These are phyloP conservation scores for Aureobasidium uvarum DNA, from an alignment of 2,329 filamentous ascomycete genomes.

Conservation along the genomic window DNA sequence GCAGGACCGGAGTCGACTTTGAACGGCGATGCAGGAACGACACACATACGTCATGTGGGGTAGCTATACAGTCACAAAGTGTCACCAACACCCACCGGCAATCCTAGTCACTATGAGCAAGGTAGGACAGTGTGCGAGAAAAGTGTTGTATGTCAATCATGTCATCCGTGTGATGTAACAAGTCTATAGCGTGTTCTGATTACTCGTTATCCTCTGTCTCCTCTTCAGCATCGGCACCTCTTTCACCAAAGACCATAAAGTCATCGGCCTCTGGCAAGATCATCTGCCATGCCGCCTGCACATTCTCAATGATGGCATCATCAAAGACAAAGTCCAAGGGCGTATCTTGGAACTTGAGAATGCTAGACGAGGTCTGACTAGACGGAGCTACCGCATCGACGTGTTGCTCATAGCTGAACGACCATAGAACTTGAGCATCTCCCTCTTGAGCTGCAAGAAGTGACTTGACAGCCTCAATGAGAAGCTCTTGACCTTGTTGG, in stretches of 20 bases:
- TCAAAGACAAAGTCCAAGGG: slow-evolving; percentile 70
- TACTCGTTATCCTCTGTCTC: slow-evolving; percentile 44
- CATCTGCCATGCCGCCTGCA: slow-evolving; percentile 67
- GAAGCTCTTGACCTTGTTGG: slow-evolving; percentile 37
- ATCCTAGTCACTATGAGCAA: neutral
- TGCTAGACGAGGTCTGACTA: slow-evolving; percentile 38
- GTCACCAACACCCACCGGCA: neutral
- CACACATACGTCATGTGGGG: slow-evolving; percentile 19
- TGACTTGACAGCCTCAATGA: slow-evolving; percentile 44
- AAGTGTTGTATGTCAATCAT: neutral
- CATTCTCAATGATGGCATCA: slow-evolving; percentile 64
- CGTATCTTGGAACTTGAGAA: slow-evolving; percentile 58
- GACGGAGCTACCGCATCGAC: slow-evolving; percentile 32
- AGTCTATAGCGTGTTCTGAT: neutral
- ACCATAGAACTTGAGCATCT: slow-evolving; percentile 51
- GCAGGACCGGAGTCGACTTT: neutral
- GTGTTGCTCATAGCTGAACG: slow-evolving; percentile 52
- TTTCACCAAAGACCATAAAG: slow-evolving; percentile 78
- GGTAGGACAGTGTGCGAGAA: neutral
- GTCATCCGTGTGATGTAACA: slow-evolving; percentile 1
- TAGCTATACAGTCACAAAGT: slow-evolving; percentile 1
- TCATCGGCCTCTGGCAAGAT: slow-evolving; percentile 54
- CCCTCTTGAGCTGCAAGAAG: slow-evolving; percentile 42
- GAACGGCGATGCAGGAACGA: slow-evolving; percentile 14
- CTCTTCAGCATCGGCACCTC: slow-evolving; percentile 61